Conservation (phyloP, 192 early-diverging fungal species). For the Backusella luteola region DNA sequence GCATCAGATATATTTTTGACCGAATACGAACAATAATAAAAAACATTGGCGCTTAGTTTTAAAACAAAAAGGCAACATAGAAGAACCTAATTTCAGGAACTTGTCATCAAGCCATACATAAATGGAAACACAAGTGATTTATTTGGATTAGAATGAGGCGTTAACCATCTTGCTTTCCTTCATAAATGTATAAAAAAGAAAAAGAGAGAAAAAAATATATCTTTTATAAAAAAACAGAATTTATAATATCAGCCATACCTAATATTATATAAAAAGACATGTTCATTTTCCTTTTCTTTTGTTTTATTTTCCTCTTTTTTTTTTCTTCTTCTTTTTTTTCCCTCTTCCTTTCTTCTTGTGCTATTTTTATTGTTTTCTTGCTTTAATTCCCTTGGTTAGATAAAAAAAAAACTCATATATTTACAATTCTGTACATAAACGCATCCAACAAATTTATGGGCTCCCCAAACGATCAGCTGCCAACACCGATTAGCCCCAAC, state of each 20-base stretch:
- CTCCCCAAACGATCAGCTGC: background rate
- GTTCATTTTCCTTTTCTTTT: background rate
- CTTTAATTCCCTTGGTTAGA: background rate
- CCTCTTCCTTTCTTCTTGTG: background rate
- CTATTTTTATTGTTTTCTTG: background rate
- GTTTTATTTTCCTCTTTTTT: background rate
- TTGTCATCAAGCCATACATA: background rate
- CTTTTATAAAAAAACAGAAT: too few relatives aligned
- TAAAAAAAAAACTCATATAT: background rate
- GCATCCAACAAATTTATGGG: background rate
- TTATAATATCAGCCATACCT: background rate
- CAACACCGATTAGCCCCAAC: background rate
- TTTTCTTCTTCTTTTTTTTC: background rate
- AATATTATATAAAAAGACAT: background rate
- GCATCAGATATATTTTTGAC: background rate
- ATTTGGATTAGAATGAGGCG: background rate
- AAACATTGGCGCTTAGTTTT: background rate
- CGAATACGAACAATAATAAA: background rate
- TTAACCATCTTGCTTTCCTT: background rate
- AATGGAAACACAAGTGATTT: conserved; percentile 1
- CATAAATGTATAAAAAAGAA: background rate
- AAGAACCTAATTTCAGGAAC: background rate
- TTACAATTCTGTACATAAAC: background rate
- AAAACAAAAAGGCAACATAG: background rate
- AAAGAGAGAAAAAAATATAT: background rate